Base-by-base conservation (phyloP, 495 filamentous ascomycete genomes). In the Usnea hakonensis region DNA sequence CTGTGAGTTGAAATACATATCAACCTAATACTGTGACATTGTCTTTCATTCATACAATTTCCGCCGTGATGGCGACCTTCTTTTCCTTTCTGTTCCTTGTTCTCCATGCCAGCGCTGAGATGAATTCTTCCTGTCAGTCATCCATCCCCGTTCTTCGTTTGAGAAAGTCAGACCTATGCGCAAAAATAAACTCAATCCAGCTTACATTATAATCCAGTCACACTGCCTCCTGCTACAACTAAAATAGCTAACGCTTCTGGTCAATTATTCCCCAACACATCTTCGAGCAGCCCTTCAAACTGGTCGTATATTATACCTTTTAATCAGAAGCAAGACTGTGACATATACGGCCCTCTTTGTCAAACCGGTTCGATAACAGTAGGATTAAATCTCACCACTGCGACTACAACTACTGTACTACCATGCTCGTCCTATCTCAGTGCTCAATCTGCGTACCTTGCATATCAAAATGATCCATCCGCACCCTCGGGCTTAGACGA, bases 371-470 rank as follows among this genome's bases (percentile, higher is more conserved):
- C 54, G 1, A 63, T 63, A 30, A 48, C 61, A 35, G 54, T 57
- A 2, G 55, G 55, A 36, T 35, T 63, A 19, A 46, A 55, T 50
- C 30, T 63, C 0, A 56, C 28, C 30, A 50, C 52, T 0, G 17
- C 37, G 13, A 57, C 44, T 3, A 57, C 55, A 23, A 58, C 55
- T 48, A 57, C 55, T n/a, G 55, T 57, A 30, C 26, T 63, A 13
- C 61, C 61, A 33, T 63, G 61, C 50, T 63, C 61, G 23, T 43
- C 52, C 21, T 63, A 63, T 14, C 61, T 63, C 26, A 43, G 36
- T 11, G 53, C 61, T 21, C 61, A 63, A 23, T 57, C 13, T 0
- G 8, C 36, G 6, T 56, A 63, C 36, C 4, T 63, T 9, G 6
- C 5, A 13, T n/a, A 30, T 50, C 5, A 26, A 28, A 43, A 6